phyloP scores from a whole-genome alignment of 116 monocot species.

The Iris pallida region DNA sequence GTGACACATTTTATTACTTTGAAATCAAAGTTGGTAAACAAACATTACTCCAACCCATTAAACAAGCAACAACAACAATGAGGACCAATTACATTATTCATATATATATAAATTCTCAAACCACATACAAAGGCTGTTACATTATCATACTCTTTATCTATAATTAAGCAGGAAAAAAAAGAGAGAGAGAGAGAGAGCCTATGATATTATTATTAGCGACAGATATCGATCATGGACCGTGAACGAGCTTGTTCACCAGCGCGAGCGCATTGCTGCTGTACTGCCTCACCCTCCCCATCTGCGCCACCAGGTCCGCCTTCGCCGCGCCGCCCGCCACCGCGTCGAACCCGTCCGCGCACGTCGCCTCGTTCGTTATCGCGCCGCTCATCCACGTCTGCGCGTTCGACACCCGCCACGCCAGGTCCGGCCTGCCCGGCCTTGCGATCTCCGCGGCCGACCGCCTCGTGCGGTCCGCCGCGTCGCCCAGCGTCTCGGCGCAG shows the following conservation, averaged over 20 bases:
- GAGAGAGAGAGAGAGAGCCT: too few relatives aligned
- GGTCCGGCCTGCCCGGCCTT: conserved; percentile 6
- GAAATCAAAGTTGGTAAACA: too few relatives aligned
- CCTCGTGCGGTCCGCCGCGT: conserved; percentile 14
- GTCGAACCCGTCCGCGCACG: conserved; percentile 57
- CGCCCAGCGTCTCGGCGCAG: conserved; percentile 11
- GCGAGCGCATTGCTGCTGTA: conserved; percentile 4
- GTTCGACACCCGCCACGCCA: conserved; percentile 51
- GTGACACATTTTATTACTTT: too few relatives aligned
- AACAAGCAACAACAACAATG: too few relatives aligned
- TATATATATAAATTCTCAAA: too few relatives aligned
- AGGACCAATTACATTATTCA: too few relatives aligned
- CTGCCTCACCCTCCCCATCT: conserved; percentile 4
- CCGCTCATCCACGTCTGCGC: conserved; percentile 88
- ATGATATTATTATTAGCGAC: too few relatives aligned
- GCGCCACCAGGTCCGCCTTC: conserved; percentile 16
- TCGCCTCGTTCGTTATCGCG: conserved; percentile 67
- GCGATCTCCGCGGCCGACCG: conserved; percentile 14
- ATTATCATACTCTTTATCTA: too few relatives aligned
- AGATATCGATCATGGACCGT: background rate
- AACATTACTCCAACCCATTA: too few relatives aligned
- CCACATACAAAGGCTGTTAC: too few relatives aligned
- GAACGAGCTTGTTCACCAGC: conserved; percentile 2
- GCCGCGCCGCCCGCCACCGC: background rate
- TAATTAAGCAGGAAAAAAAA: too few relatives aligned